Evolutionary conservation across 2,329 filamentous ascomycete genomes (phyloP).

Genomic region (Phoma sp.): DNA sequence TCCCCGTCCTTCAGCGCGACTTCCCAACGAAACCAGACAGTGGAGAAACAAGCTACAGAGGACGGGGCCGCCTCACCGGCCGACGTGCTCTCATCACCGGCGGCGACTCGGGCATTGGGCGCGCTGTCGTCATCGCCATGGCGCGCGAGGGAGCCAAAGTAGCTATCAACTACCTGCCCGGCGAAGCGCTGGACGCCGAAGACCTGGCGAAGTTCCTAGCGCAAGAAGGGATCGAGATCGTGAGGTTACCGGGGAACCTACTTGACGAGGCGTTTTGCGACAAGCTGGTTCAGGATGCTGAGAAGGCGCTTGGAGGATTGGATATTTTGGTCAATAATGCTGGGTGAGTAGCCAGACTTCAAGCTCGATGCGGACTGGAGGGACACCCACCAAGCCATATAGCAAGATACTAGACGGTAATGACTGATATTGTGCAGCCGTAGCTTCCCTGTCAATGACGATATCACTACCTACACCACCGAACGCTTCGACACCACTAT

Average conservation of each 20-base stretch:
- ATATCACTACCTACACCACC: conserved; percentile 62
- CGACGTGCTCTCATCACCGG: conserved; percentile 69
- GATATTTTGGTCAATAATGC: conserved; percentile 59
- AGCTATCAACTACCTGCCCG: conserved; percentile 72
- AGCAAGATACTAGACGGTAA: too few relatives aligned
- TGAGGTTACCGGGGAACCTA: conserved; percentile 58
- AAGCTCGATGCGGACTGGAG: too few relatives aligned
- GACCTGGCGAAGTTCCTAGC: conserved; percentile 73
- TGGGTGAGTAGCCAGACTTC: conserved; percentile 1
- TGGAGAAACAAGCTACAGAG: conserved; percentile 17
- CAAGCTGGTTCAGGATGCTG: conserved; percentile 67
- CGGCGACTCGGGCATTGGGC: conserved; percentile 77
- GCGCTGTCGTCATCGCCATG: conserved; percentile 74
- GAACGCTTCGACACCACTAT: conserved; percentile 62
- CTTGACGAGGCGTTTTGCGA: conserved; percentile 69
- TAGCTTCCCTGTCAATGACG: conserved; percentile 30
- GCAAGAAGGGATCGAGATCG: conserved; percentile 61
- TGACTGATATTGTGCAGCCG: not conserved
- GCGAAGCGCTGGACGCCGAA: conserved; percentile 76
- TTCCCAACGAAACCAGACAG: not conserved
- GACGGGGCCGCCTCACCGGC: conserved; percentile 30
- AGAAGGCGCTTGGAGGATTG: conserved; percentile 68
- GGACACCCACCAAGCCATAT: too few relatives aligned
- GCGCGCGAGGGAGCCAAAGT: conserved; percentile 78
- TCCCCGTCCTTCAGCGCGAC: not conserved